Conservation (phyloP, 441 rosid species). For the Euphorbia schlechtendalii region DNA sequence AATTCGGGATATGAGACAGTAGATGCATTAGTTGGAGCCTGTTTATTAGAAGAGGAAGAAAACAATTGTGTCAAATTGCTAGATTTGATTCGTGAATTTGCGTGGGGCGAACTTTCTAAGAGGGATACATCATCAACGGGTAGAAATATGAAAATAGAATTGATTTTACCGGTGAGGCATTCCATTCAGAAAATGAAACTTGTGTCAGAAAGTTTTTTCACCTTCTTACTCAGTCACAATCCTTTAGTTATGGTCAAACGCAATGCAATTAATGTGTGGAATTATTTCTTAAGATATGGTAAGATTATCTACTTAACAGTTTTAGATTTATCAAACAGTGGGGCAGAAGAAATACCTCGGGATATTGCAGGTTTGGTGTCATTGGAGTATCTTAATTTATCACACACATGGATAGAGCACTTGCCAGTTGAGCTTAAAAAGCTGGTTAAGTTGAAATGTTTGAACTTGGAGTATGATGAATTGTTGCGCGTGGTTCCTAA, state of each 20-base stretch:
- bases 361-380: conserved; percentile 18
- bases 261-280: no score
- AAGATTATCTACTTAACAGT: neutral
- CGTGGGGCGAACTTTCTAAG: no score
- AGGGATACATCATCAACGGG: no score
- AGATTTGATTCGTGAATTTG: neutral
- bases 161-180: neutral
- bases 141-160: neutral
- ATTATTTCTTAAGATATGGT: no score
- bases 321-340: neutral
- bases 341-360: neutral
- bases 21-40: neutral
- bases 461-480: neutral
- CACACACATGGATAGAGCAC: no score
- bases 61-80: neutral
- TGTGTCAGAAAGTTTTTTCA: no score
- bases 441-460: neutral
- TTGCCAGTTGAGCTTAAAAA: no score
- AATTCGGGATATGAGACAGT: neutral
- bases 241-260: no score
- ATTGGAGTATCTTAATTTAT: conserved; percentile 6
- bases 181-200: no score
- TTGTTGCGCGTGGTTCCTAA: no score
- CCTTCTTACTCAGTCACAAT: no score
- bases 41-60: neutral